phyloP scores from a whole-genome alignment of 2,329 filamentous ascomycete species.

The Sclerotinia sclerotiorum region DNA sequence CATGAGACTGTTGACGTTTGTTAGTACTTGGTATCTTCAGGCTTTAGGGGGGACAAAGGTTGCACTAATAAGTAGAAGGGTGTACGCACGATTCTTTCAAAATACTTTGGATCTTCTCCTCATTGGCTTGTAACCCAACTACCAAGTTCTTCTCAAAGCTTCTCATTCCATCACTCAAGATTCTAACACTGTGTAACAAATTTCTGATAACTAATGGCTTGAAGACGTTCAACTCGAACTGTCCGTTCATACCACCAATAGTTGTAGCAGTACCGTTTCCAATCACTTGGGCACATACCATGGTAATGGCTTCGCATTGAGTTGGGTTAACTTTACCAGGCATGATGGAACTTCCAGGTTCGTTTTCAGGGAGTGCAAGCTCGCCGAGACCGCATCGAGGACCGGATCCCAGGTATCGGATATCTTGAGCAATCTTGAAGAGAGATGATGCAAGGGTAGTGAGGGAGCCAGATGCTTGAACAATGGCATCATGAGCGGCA shows the following conservation, averaged over 20 bases:
- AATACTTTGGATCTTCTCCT: constrained; percentile 84
- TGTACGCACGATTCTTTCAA: constrained; percentile 84
- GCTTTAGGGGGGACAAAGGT: no score
- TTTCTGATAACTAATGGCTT: constrained; percentile 97
- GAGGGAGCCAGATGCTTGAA: constrained; percentile 88
- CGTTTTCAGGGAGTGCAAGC: constrained; percentile 92
- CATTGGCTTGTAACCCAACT: constrained; percentile 83
- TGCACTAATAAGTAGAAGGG: not conserved
- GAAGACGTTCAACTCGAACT: constrained; percentile 99
- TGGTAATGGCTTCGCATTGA: constrained; percentile 95
- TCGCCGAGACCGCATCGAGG: constrained; percentile 95
- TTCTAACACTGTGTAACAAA: constrained; percentile 84
- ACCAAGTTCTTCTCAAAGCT: constrained; percentile 96
- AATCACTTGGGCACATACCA: constrained; percentile 97
- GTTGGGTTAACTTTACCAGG: constrained; percentile 99
- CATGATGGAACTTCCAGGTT: constrained; percentile 98
- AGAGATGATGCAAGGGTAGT: constrained; percentile 91
- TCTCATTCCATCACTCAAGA: constrained; percentile 88
- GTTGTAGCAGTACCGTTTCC: constrained; percentile 94
- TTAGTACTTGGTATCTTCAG: constrained; percentile 9
- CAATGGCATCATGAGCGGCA: constrained; percentile 91
- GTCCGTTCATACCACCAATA: constrained; percentile 93
- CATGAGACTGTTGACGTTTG: constrained; percentile 68
- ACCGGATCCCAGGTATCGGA: constrained; percentile 93
- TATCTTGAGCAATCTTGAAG: constrained; percentile 97